Percentiles rank a stretch among this genome's conserved stretches.
Evolutionary conservation across 2,329 filamentous ascomycete genomes (phyloP).

Genomic region (Arachnopeziza araneosa): DNA sequence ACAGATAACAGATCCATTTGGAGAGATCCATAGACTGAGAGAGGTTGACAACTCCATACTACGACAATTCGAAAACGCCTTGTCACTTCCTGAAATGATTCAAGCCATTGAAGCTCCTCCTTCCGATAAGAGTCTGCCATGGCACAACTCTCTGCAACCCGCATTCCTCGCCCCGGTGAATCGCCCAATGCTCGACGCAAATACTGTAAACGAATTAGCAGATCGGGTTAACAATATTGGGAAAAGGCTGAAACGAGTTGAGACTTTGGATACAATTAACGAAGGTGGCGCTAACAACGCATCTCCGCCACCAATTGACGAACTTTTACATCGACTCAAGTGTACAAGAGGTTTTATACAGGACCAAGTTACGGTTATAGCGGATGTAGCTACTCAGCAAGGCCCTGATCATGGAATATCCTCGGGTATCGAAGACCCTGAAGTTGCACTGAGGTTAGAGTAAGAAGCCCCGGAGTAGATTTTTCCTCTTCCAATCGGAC

Average conservation of each 20-base stretch:
- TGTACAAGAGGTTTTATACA: too few relatives aligned
- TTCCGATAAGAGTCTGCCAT: constrained; percentile 5
- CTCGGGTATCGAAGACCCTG: too few relatives aligned
- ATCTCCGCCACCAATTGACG: too few relatives aligned
- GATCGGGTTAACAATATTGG: constrained; percentile 17
- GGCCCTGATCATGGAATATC: too few relatives aligned
- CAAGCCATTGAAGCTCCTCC: constrained; percentile 8
- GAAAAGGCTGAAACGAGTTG: constrained; percentile 17
- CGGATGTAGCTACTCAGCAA: too few relatives aligned
- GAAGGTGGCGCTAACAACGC: neutral
- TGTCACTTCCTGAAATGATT: constrained; percentile 16
- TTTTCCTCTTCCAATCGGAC: too few relatives aligned
- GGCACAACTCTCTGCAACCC: constrained; percentile 5
- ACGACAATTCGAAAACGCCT: constrained; percentile 21
- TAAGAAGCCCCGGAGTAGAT: too few relatives aligned
- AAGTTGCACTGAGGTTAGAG: too few relatives aligned
- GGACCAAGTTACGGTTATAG: too few relatives aligned
- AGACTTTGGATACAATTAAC: constrained; percentile 13
- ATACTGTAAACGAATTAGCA: too few relatives aligned
- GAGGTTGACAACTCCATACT: constrained; percentile 23
- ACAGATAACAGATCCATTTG: constrained; percentile 19
- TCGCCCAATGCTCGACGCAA: too few relatives aligned
- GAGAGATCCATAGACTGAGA: constrained; percentile 7
- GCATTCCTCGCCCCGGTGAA: neutral
- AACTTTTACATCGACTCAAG: too few relatives aligned